A percentile compares a stretch with the other conserved stretches of the same genome.
phyloP scores from a whole-genome alignment of 2,329 filamentous ascomycete species.

The Colletotrichum abscissum region DNA sequence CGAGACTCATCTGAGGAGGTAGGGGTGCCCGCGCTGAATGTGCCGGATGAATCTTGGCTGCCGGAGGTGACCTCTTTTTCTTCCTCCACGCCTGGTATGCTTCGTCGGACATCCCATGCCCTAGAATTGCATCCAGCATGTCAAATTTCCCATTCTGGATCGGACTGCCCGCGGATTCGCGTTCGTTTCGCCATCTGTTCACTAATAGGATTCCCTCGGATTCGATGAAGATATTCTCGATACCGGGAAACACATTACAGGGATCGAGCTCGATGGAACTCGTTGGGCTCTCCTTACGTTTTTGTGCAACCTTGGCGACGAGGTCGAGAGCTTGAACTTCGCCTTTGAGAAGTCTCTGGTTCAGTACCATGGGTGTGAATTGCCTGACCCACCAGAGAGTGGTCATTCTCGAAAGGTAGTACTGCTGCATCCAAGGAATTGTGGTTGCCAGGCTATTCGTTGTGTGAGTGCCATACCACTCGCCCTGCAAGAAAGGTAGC shows the following conservation, averaged over 20 bases:
- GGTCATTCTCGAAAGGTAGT: neutral
- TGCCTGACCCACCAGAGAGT: neutral
- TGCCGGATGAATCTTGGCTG: neutral
- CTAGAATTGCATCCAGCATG: conserved; percentile 3
- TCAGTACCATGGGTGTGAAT: neutral
- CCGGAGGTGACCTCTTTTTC: neutral
- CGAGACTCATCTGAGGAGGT: neutral
- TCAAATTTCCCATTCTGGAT: neutral
- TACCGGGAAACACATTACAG: neutral
- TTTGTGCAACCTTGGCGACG: neutral
- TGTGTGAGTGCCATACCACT: neutral
- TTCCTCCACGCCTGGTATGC: neutral
- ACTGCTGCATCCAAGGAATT: neutral
- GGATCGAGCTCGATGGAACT: neutral
- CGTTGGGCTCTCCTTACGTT: neutral
- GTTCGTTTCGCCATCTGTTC: neutral
- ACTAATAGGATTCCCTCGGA: neutral
- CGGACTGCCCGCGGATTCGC: neutral
- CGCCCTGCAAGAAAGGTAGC: neutral
- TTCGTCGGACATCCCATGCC: neutral
- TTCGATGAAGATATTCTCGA: neutral
- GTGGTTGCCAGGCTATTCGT: neutral
- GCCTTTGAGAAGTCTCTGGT: neutral
- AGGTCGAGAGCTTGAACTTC: neutral
- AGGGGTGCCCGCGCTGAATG: neutral